Conservation (phyloP, 2,329 filamentous ascomycete genomes). For the Claviceps humidiphila region DNA sequence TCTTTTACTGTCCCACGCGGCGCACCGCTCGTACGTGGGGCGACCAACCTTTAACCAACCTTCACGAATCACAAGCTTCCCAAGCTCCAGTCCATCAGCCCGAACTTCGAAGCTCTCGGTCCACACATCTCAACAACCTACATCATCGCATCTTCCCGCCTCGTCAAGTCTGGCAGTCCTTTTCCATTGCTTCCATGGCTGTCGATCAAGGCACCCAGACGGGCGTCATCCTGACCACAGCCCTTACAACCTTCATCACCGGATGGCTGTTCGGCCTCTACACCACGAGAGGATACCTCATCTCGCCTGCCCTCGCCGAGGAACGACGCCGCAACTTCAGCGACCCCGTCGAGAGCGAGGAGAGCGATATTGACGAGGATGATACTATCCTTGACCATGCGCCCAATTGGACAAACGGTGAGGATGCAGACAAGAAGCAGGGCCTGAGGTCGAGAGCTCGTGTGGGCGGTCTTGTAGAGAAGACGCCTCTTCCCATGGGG, state of each 20-base stretch:
- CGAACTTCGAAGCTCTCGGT: not conserved
- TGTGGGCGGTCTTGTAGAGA: constrained; percentile 11
- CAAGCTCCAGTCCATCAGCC: not conserved
- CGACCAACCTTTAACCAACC: too few species aligned
- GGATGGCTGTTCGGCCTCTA: constrained; percentile 78
- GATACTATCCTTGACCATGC: constrained; percentile 50
- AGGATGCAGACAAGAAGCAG: constrained; percentile 45
- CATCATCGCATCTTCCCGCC: not conserved
- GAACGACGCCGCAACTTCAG: constrained; percentile 41
- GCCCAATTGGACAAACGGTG: constrained; percentile 51
- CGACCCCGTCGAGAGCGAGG: constrained; percentile 55
- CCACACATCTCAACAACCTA: not conserved
- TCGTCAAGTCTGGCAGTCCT: not conserved
- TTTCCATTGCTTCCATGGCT: constrained; percentile 1
- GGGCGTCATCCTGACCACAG: constrained; percentile 57
- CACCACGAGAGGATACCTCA: constrained; percentile 45
- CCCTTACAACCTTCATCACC: constrained; percentile 57
- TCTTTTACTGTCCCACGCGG: too few species aligned
- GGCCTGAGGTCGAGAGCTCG: constrained; percentile 28
- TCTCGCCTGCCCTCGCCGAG: constrained; percentile 41
- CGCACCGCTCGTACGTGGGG: too few species aligned
- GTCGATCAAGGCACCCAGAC: constrained; percentile 22
- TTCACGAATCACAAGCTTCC: too few species aligned
- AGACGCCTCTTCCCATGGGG: constrained; percentile 19
- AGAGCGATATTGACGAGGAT: constrained; percentile 52